Base-by-base conservation (phyloP, 1,139 yeast genomes). In the Chernovozyma sophiae-reginae region DNA sequence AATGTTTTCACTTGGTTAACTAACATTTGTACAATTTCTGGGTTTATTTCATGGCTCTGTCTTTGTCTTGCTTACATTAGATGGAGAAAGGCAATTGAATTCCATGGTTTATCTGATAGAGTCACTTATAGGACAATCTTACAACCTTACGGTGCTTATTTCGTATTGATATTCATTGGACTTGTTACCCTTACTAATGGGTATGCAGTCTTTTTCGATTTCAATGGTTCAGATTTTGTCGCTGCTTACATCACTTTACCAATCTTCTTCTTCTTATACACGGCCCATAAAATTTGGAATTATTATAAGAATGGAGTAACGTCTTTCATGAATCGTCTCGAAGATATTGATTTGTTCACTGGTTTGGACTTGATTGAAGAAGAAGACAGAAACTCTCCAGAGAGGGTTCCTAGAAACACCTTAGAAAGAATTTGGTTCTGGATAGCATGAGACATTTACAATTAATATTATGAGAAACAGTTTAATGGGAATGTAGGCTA, bases 1-100 rank as follows among this genome's bases (percentile, higher is more conserved):
- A 60, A 64, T 20, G 74, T 80, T n/a, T 82, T 83, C 60, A 63
- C 63, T 36, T 81, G 84, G 68, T 78, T 83, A 44, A 81, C 83
- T 37, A 81, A 81, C 53, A 79, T 81, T 44, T 81, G 81, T 28
- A 78, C 89, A 24, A 78, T 82, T 44, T 78, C 82, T 31, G 90
- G 89, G 34, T 68, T 83, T 37, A 54, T 82, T 39, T 74, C 85
- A 31, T 84, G 92, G 92, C 64, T 81, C 38, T 67, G 66, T 36
- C 63, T 72, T 25, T 50, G 69, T 16, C 50, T 64, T 28, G 66
- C 79, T 17, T 74, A 74, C 45, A 40, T 74, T 33, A 65, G 79
- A 53, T 77, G 74, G 72, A 72, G 78, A 58, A 71, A 68, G 48
- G 82, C 80, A 15, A 62, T 77, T 38, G 49, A 46, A 2, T 62